Base-by-base conservation (phyloP, 192 early-diverging fungal species). In the Oehlia diaphana region DNA sequence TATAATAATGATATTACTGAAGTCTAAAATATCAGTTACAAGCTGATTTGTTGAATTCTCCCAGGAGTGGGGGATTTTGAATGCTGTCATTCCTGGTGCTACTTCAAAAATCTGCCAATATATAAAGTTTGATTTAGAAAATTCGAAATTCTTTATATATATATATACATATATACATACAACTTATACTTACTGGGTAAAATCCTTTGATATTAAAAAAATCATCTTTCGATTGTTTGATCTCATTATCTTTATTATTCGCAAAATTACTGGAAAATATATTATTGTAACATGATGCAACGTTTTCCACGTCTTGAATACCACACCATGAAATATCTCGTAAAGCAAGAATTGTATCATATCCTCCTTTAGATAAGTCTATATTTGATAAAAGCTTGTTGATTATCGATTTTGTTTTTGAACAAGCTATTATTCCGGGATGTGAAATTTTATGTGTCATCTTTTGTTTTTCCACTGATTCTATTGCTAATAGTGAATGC, bases 51-150 rank as follows among this genome's bases (percentile, higher is more conserved):
- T 49, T 3, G 78, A 73, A 19, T 70, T 53, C 33, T 75, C 49
- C 90, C 90, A 93, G 6, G 80, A 81, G 19, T 35, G 33, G 2
- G 85, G 85, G 19, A 88, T 81, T 19, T 82, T 68, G 42, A 91
- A 72, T 12, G 72, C 53, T 12, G 74, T 81, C 8, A 84, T n/a
- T 39, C 79, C 64, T 0, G 9, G 10, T 4, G 3, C 82, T 5
- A 73, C 58, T 47, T 82, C 49, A 31, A 86, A 73, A 39, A 71
- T 79, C 73, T 71, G 81, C 6, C 6, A 37, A 75, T 47, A 64
- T 9, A 81, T 77, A 65, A 66, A 58, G 5, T 53, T 58, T 7
- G 53, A n/a, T 58, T 1, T 21, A 19, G 3, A 58, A n/a, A n/a
- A 19, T 21, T 16, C 16, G 53, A 58, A 58, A 58, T 1, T 1